Conservation (phyloP, 768 basidiomycete species). For the Pleurotus salmoneostramineus region DNA sequence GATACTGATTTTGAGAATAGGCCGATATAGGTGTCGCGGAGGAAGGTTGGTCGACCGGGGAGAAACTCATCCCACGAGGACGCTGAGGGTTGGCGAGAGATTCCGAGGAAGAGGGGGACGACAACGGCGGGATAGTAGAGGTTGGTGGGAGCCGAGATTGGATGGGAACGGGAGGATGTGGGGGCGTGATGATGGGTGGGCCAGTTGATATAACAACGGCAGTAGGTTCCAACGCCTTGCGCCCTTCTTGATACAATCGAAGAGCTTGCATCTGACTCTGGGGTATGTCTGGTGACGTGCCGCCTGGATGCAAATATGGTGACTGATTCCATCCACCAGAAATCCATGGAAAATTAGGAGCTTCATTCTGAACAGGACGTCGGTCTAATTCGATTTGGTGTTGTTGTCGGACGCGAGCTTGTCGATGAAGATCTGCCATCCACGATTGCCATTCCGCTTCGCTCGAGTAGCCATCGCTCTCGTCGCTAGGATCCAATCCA, state of each 20-base stretch:
- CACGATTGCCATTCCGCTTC: constrained; percentile 70
- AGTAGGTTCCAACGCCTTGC: constrained; percentile 24
- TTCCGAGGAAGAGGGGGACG: constrained; percentile 30
- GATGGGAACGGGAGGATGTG: not conserved
- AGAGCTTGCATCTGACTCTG: constrained; percentile 16
- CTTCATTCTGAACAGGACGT: constrained; percentile 13
- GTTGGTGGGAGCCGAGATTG: constrained; percentile 7
- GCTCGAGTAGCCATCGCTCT: constrained; percentile 40
- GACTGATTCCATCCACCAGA: constrained; percentile 13
- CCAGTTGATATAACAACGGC: constrained; percentile 21
- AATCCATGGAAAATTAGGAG: constrained; percentile 11
- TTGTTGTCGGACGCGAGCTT: constrained; percentile 22
- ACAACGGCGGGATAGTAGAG: constrained; percentile 17
- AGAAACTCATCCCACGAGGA: constrained; percentile 18
- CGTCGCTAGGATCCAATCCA: constrained; percentile 22
- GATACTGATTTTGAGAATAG: constrained; percentile 14
- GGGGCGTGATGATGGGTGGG: not conserved
- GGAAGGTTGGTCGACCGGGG: constrained; percentile 19
- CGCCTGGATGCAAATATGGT: constrained; percentile 4
- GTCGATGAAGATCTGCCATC: constrained; percentile 52
- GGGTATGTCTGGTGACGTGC: not conserved
- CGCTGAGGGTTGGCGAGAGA: constrained; percentile 17
- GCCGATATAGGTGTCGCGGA: constrained; percentile 17
- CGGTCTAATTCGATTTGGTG: constrained; percentile 17
- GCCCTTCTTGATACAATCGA: constrained; percentile 14